Evolutionary conservation across 75 land plant genomes (phyloP).

Genomic region (Pinus tabuliformis): DNA sequence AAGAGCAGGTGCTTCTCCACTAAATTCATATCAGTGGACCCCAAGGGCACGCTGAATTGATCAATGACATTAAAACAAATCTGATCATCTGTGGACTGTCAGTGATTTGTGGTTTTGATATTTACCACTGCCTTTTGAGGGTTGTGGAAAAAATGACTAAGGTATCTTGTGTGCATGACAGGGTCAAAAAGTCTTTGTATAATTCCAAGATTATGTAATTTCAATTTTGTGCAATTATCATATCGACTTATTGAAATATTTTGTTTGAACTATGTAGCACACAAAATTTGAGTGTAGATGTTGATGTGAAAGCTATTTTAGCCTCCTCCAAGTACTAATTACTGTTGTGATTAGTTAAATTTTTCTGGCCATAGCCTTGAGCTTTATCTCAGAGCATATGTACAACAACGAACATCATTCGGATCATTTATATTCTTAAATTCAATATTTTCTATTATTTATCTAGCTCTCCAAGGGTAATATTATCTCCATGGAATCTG

Average conservation of each 20-base stretch:
- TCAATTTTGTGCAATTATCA: constrained; percentile 2
- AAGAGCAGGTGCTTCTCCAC: constrained; percentile 4
- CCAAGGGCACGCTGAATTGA: background rate
- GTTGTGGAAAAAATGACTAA: background rate
- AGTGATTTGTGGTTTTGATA: background rate
- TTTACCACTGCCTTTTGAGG: background rate
- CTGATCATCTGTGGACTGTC: background rate
- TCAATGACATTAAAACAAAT: background rate
- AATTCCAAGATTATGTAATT: background rate
- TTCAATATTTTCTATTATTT: no score
- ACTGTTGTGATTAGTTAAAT: constrained; percentile 4
- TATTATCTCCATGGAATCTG: no score
- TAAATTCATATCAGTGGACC: background rate
- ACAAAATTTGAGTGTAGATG: background rate
- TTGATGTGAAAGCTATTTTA: background rate
- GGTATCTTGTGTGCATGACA: background rate
- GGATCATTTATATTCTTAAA: background rate
- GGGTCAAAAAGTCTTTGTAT: background rate
- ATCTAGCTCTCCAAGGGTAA: no score
- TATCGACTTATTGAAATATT: background rate
- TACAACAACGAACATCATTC: background rate
- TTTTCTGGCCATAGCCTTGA: background rate
- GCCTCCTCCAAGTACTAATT: background rate
- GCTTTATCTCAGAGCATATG: constrained; percentile 1
- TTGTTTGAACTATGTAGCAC: background rate